Conservation (phyloP, 2,329 filamentous ascomycete species). For the Colletotrichum ledebouriae region DNA sequence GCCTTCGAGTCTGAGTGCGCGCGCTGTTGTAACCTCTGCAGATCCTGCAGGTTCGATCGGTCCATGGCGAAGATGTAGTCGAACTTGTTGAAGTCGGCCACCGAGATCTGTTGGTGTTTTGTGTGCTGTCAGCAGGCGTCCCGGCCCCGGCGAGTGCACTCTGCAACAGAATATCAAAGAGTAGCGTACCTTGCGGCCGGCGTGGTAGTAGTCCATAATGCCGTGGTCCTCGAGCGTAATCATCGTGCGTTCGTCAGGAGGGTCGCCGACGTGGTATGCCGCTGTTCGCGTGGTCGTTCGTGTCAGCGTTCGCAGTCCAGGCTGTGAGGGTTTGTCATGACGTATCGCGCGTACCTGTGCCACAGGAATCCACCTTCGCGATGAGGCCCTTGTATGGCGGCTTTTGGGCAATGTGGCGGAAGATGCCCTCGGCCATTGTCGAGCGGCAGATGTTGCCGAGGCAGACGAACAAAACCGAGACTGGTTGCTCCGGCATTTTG, state of each 20-base stretch:
- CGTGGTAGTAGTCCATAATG: slow-evolving; percentile 82
- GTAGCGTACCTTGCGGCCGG: slow-evolving; percentile 77
- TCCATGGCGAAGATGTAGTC: slow-evolving; percentile 99
- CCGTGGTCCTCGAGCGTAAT: slow-evolving; percentile 79
- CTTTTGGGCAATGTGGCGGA: slow-evolving; percentile 77
- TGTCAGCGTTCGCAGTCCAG: slow-evolving; percentile 17
- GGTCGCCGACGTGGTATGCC: slow-evolving; percentile 84
- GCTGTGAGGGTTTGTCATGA: slow-evolving; percentile 27
- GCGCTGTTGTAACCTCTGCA: slow-evolving; percentile 71
- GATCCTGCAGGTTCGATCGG: slow-evolving; percentile 79
- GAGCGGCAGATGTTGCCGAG: slow-evolving; percentile 96
- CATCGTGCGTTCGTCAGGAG: slow-evolving; percentile 87
- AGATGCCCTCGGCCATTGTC: slow-evolving; percentile 96
- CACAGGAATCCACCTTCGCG: slow-evolving; percentile 84
- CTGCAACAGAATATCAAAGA: slow-evolving; percentile 18
- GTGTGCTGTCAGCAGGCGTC: slow-evolving; percentile 6
- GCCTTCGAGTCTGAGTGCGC: slow-evolving; percentile 71
- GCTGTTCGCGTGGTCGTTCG: slow-evolving; percentile 56
- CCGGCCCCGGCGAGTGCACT: not conserved
- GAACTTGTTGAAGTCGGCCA: slow-evolving; percentile 84
- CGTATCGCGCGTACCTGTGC: slow-evolving; percentile 70
- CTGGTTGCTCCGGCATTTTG: slow-evolving; percentile 54
- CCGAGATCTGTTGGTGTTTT: slow-evolving; percentile 58
- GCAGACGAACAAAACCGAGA: slow-evolving; percentile 93
- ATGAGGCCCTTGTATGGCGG: slow-evolving; percentile 72